phyloP scores from a whole-genome alignment of 2,329 filamentous ascomycete genomes.

The Scytalidium lignicola region DNA sequence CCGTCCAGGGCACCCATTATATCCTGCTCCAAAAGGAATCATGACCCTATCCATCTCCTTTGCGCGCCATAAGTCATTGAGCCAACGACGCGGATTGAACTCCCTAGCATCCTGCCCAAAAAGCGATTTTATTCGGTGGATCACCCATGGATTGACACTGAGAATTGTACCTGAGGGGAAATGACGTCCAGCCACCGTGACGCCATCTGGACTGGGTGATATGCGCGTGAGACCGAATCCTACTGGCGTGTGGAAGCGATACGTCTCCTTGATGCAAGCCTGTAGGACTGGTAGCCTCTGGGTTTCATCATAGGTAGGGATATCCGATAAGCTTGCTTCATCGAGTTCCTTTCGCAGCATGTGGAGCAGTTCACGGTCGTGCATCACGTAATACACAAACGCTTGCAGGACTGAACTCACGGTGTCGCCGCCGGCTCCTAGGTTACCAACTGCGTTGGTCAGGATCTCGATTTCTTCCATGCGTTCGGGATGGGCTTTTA shows the following conservation, averaged over 20 bases:
- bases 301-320: constrained; percentile 22
- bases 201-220: constrained; percentile 23
- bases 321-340: constrained; percentile 9
- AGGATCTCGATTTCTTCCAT: constrained; percentile 30
- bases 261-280: constrained; percentile 33
- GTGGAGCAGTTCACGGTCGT: constrained; percentile 19
- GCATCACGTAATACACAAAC: constrained; percentile 32
- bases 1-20: constrained; percentile 30
- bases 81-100: constrained; percentile 31
- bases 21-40: constrained; percentile 31
- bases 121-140: constrained; percentile 25
- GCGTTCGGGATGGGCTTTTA: constrained; percentile 28
- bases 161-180: constrained; percentile 27
- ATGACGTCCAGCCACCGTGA: constrained; percentile 26
- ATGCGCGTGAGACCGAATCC: constrained; percentile 21
- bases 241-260: constrained; percentile 29
- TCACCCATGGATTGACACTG: constrained; percentile 30
- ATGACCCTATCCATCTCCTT: constrained; percentile 23
- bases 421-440: constrained; percentile 35
- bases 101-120: constrained; percentile 28
- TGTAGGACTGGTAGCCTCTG: constrained; percentile 30
- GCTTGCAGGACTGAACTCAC: constrained; percentile 30
- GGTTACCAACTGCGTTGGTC: constrained; percentile 27
- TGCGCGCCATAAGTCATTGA: constrained; percentile 12
- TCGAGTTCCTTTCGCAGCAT: constrained; percentile 21